A percentile compares a stretch with the other conserved stretches of the same genome.
Evolutionary conservation across 2,329 filamentous ascomycete species (phyloP).

Genomic region (Davidsoniella eucalypti): DNA sequence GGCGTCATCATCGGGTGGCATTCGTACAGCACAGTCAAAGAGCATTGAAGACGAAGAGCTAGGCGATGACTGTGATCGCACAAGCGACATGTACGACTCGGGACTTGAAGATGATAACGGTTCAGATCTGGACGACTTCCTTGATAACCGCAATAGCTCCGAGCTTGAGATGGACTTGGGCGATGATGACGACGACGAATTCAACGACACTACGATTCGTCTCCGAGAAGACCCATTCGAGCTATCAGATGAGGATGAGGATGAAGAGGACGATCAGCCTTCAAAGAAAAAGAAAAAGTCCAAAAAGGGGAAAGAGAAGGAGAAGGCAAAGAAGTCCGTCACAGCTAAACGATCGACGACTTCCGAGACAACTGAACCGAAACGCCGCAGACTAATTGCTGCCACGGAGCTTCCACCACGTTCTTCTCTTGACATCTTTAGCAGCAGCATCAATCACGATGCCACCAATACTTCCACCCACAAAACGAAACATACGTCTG

Average conservation of each 20-base stretch:
- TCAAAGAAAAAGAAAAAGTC: background rate
- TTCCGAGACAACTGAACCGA: background rate
- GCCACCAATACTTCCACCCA: too few relatives aligned
- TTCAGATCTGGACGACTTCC: slow-evolving; percentile 11
- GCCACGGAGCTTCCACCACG: background rate
- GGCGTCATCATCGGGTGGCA: background rate
- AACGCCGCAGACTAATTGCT: background rate
- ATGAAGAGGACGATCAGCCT: background rate
- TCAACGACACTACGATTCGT: background rate
- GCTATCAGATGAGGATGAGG: slow-evolving; percentile 1
- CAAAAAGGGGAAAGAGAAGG: background rate
- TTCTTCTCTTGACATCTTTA: background rate
- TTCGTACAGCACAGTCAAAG: background rate
- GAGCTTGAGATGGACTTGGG: slow-evolving; percentile 2
- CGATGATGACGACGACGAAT: slow-evolving; percentile 6
- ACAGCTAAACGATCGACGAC: background rate
- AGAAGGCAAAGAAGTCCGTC: background rate
- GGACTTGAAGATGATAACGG: slow-evolving; percentile 12
- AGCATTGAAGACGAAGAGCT: slow-evolving; percentile 8
- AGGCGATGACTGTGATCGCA: slow-evolving; percentile 10
- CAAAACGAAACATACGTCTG: too few relatives aligned
- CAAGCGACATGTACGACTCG: slow-evolving; percentile 12
- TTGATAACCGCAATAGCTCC: slow-evolving; percentile 8
- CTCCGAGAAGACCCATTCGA: background rate
- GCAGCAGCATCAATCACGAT: too few relatives aligned